Evolutionary conservation across 1,284 basidiomycete species (phyloP).

Genomic region (Tylopilus orsonianus): DNA sequence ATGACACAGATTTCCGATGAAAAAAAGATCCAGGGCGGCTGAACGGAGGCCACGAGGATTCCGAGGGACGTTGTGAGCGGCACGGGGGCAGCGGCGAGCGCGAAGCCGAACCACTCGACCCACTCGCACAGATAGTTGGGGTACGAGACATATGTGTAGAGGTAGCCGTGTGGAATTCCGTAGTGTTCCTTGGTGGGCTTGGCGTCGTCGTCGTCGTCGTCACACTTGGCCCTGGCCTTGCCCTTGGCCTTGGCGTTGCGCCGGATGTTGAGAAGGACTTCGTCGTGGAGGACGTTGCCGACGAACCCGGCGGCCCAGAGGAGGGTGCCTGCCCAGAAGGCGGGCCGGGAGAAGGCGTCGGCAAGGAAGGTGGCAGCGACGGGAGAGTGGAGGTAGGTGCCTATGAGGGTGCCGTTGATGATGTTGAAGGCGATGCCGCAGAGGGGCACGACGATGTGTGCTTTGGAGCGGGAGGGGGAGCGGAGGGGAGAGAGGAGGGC

Average conservation of each 20-base stretch:
- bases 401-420: conserved; percentile 72
- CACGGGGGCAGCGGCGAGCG: conserved; percentile 58
- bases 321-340: conserved; percentile 62
- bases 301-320: conserved; percentile 72
- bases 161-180: conserved; percentile 77
- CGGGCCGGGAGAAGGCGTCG: conserved; percentile 36
- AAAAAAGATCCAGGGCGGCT: conserved; percentile 79
- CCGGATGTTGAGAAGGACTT: conserved; percentile 77
- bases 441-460: conserved; percentile 69
- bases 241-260: conserved; percentile 44
- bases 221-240: conserved; percentile 35
- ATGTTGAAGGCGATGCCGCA: conserved; percentile 67
- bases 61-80: conserved; percentile 33
- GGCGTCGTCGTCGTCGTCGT: conserved; percentile 19
- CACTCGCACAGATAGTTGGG: conserved; percentile 95
- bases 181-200: conserved; percentile 51
- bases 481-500: conserved; percentile 81
- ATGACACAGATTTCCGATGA: conserved; percentile 69
- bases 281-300: conserved; percentile 87
- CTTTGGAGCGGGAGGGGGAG: conserved; percentile 76
- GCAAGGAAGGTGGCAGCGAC: conserved; percentile 43
- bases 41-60: conserved; percentile 42
- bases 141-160: conserved; percentile 83
- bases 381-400: conserved; percentile 64
- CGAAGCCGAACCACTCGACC: conserved; percentile 83